Evolutionary conservation across 768 basidiomycete genomes (phyloP), one percentile per base, ranked within the genome.

Genomic region (Suillus hirtellus): DNA sequence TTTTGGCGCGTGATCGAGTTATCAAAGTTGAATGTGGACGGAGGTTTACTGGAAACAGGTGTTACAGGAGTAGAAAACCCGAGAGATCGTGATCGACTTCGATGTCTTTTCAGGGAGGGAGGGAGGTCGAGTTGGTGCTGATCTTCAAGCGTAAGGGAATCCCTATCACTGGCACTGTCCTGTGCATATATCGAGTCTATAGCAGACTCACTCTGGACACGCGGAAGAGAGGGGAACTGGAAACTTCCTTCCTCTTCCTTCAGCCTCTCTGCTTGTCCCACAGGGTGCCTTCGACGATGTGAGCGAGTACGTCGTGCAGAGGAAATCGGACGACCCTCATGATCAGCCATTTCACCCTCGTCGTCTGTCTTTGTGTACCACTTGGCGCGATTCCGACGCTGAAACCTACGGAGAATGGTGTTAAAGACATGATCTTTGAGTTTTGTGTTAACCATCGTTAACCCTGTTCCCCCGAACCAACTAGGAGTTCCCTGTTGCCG

Each of bases 341-440:
- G 78, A 67, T 80, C 78, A 1, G 77, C 80, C 31, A 70, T 73
- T 31, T 84, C 86, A 19, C 82, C 84, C 63, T 88, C 88, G 66
- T 88, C 87, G 61, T 86, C 87, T 9, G 79, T 81, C 67, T 76
- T 78, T 31, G 77, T 80, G 11, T 79, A 66, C 73, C 70, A 71
- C 24, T 67, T 68, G n/a, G 69, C 67, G 24, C 73, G 70, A 17
- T 68, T 72, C 40, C 84, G 84, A 67, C 85, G 84, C 44, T 84
- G 82, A 63, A 94, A 85, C 63, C 92, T 82, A 55, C 88, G 86
- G 65, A 98, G 79, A 38, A 99, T 87, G 19, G 92, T 91, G 64
- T 86, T 91, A 72, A 99, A 96, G 53, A 99, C 94, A 68, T 96
- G 95, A 71, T 99, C 95, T 76, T 95, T 96, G 63, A 99, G 80